Conservation (phyloP, 495 filamentous ascomycete genomes). For the Penicillium longicatenatum region DNA sequence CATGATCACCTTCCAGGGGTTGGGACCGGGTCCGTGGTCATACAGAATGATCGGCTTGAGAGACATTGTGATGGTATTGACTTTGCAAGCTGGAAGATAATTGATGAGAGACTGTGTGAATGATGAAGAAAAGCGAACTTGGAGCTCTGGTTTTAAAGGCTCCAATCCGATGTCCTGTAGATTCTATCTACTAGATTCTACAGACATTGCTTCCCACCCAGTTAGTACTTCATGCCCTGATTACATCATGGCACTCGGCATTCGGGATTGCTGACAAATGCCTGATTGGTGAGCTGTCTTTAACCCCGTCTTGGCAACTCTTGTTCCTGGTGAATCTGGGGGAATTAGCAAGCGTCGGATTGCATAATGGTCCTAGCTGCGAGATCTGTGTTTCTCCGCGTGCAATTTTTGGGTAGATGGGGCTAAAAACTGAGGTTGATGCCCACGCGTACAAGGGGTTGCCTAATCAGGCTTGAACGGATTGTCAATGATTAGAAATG, state of each 20-base stretch:
- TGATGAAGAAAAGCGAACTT: background rate
- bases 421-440: background rate
- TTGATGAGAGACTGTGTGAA: background rate
- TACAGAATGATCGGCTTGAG: conserved; percentile 50
- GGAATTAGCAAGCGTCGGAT: background rate
- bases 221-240: background rate
- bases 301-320: conserved; percentile 14
- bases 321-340: background rate
- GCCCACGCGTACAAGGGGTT: no score
- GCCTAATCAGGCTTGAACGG: no score
- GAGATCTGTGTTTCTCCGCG: background rate
- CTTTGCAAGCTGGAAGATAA: background rate
- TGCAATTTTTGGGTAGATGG: background rate
- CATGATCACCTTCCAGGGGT: conserved; percentile 67
- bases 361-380: background rate
- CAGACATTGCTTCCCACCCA: background rate
- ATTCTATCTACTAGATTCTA: background rate
- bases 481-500: no score
- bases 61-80: conserved; percentile 31
- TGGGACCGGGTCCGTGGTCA: conserved; percentile 49
- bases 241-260: background rate
- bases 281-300: background rate
- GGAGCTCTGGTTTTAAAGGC: background rate
- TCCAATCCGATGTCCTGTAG: background rate
- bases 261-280: background rate